Evolutionary conservation across 176 grass and related monocot species (phyloP).

Genomic region (Oryza nivara): DNA sequence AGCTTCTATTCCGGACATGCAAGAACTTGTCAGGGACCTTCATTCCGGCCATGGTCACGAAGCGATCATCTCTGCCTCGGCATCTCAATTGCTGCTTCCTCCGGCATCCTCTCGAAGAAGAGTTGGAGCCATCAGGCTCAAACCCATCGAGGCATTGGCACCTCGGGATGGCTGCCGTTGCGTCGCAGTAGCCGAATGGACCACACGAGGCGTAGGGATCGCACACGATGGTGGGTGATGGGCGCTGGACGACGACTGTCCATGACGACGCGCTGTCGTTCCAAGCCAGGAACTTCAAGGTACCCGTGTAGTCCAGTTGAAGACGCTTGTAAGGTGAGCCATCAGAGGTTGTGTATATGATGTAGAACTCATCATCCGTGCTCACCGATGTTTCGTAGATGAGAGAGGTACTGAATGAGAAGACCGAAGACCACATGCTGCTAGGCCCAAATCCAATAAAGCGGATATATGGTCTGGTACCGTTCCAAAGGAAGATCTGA

Average conservation of each 20-base stretch:
- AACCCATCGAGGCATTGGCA: constrained; percentile 33
- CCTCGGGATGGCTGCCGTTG: not conserved
- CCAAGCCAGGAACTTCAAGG: not conserved
- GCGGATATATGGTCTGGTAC: not conserved
- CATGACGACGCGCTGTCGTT: not conserved
- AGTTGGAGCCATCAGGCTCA: constrained; percentile 21
- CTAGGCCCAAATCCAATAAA: not conserved
- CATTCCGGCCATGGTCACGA: too few species aligned
- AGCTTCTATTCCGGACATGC: too few species aligned
- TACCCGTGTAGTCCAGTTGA: constrained; percentile 27
- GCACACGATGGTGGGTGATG: not conserved
- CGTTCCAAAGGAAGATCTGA: constrained; percentile 36
- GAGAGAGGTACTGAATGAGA: rapidly evolving
- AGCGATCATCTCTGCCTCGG: too few species aligned
- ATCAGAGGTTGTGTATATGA: not conserved
- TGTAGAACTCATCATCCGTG: not conserved
- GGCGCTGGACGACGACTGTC: rapidly evolving
- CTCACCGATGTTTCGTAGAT: not conserved
- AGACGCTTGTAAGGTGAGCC: not conserved
- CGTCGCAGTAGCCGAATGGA: constrained; percentile 36
- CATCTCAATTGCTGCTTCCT: too few species aligned
- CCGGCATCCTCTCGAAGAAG: not conserved
- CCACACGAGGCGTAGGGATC: constrained; percentile 39
- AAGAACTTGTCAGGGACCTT: too few species aligned
- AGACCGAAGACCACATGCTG: not conserved